Evolutionary conservation across 192 early-diverging fungal species (phyloP).

Genomic region (Linnemannia elongata): DNA sequence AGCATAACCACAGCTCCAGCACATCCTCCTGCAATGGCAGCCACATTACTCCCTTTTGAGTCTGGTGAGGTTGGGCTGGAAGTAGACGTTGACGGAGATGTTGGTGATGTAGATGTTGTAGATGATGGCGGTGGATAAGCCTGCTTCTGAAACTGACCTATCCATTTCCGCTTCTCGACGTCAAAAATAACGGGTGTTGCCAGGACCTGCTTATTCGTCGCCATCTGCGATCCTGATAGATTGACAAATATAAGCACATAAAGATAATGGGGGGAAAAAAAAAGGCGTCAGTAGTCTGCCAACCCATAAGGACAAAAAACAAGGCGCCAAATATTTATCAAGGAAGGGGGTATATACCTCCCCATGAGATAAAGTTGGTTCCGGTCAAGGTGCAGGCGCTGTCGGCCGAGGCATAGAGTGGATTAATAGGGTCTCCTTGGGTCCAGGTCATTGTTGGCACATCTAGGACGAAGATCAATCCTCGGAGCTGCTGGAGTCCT

Average conservation of each 20-base stretch:
- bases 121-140: not conserved
- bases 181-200: not conserved
- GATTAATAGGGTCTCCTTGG: not conserved
- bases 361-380: not conserved
- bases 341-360: not conserved
- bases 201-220: not conserved
- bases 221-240: not conserved
- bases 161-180: not conserved
- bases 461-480: not conserved
- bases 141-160: not conserved
- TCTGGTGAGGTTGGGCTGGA: not conserved
- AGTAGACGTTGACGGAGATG: not conserved
- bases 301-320: too few relatives aligned
- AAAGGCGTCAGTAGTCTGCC: not conserved
- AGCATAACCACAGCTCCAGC: not conserved
- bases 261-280: not conserved
- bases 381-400: not conserved
- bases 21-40: not conserved
- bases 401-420: not conserved
- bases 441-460: not conserved
- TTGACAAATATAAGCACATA: too few relatives aligned
- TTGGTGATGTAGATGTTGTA: not conserved
- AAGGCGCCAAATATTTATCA: too few relatives aligned
- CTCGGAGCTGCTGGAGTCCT: not conserved
- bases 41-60: not conserved